Evolutionary conservation across 306 rosid species (phyloP).

Genomic region (Malus sylvestris): DNA sequence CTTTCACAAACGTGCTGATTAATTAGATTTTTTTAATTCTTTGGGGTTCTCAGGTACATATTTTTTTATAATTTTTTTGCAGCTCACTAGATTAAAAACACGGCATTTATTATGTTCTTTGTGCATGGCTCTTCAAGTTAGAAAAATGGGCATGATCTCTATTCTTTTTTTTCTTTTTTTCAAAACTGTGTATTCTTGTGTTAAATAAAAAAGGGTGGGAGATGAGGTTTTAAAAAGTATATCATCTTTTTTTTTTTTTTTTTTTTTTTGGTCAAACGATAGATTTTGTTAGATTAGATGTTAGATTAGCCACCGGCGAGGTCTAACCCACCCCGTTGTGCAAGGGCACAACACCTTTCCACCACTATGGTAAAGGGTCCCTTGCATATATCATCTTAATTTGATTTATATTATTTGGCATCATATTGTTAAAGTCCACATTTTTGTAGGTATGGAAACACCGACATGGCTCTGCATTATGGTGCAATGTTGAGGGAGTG

Average conservation of each 20-base stretch:
- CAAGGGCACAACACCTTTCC: too few relatives aligned
- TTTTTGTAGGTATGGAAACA: slow-evolving; percentile 59
- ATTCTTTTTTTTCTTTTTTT: background rate
- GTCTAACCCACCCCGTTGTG: too few relatives aligned
- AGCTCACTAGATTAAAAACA: background rate
- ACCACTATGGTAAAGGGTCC: too few relatives aligned
- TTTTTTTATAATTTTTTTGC: background rate
- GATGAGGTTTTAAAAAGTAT: background rate
- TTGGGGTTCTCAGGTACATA: background rate
- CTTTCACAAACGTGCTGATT: background rate
- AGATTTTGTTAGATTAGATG: too few relatives aligned
- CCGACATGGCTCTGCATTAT: slow-evolving; percentile 94
- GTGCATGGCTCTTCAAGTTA: background rate
- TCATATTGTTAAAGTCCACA: slow-evolving; percentile 10
- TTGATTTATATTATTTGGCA: background rate
- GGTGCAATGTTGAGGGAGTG: slow-evolving; percentile 99
- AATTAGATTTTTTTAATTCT: background rate
- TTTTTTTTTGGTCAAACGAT: too few relatives aligned
- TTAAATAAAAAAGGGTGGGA: background rate
- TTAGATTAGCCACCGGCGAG: too few relatives aligned
- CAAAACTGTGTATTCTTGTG: background rate
- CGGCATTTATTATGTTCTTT: background rate
- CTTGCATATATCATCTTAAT: background rate
- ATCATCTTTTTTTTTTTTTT: background rate
- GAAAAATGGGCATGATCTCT: background rate